phyloP scores from a whole-genome alignment of 2,329 filamentous ascomycete species.

The Alternaria solani region DNA sequence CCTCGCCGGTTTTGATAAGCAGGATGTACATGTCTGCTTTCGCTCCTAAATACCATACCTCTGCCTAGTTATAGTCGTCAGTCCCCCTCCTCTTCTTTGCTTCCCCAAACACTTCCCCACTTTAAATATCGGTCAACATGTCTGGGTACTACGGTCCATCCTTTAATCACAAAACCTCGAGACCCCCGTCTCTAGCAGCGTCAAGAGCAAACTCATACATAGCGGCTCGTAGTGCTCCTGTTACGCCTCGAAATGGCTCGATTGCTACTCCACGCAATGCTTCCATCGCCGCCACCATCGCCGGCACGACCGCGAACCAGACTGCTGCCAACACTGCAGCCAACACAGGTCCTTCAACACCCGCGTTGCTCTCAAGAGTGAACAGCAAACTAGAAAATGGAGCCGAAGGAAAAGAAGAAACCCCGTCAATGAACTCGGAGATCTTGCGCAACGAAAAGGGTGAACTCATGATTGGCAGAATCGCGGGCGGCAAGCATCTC shows the following conservation, averaged over 20 bases:
- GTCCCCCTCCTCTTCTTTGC: not conserved
- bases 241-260: constrained; percentile 24
- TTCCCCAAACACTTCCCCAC: constrained; percentile 4
- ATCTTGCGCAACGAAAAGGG: constrained; percentile 34
- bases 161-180: constrained; percentile 19
- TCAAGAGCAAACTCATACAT: constrained; percentile 26
- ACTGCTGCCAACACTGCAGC: constrained; percentile 23
- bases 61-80: not conserved
- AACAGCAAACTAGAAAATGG: constrained; percentile 22
- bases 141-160: constrained; percentile 30
- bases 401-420: constrained; percentile 4
- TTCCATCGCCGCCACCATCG: constrained; percentile 19
- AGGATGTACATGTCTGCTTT: constrained; percentile 5
- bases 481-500: constrained; percentile 36
- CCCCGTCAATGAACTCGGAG: constrained; percentile 24
- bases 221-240: constrained; percentile 20
- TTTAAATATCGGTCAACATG: constrained; percentile 12
- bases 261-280: constrained; percentile 22
- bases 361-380: constrained; percentile 21
- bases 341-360: constrained; percentile 22
- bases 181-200: constrained; percentile 23
- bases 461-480: constrained; percentile 31
- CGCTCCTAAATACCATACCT: constrained; percentile 1
- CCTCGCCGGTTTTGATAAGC: constrained; percentile 6
- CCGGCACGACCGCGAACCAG: constrained; percentile 19